These are phyloP conservation scores for Corchorus capsularis DNA, from an alignment of 345 rosid genomes.

Conservation along the genomic window DNA sequence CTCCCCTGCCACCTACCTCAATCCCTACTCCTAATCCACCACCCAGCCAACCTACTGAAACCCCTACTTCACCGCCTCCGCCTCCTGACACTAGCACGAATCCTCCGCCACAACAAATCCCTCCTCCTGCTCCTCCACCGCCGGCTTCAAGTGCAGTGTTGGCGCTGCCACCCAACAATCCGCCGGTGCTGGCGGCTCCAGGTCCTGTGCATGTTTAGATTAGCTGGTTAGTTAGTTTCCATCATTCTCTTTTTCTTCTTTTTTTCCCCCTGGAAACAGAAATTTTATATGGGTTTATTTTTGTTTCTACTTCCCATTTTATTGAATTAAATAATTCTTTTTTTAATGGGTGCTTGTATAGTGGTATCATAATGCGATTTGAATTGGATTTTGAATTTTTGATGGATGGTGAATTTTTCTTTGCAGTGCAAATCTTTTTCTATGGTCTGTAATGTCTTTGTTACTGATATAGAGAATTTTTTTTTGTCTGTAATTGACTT, in stretches of 20 bases:
- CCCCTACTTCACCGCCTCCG: conserved; percentile 39
- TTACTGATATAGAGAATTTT: not conserved
- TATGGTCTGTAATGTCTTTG: not conserved
- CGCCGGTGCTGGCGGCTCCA: conserved; percentile 51
- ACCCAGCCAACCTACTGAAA: conserved; percentile 18
- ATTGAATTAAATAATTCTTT: not conserved
- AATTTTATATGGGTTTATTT: not conserved
- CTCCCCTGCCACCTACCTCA: conserved; percentile 29
- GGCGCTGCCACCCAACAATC: conserved; percentile 59
- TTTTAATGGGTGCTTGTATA: not conserved
- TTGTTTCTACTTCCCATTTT: not conserved
- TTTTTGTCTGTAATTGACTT: not conserved
- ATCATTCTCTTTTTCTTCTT: not conserved
- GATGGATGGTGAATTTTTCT: not conserved
- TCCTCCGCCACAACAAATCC: conserved; percentile 39
- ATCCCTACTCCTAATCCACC: conserved; percentile 39
- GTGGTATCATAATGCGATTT: not conserved
- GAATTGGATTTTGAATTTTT: not conserved
- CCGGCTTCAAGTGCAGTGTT: conserved; percentile 19
- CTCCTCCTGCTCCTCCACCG: conserved; percentile 36
- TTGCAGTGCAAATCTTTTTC: not conserved
- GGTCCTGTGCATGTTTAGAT: conserved; percentile 64
- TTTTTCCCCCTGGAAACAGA: not conserved
- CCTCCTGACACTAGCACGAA: conserved; percentile 25
- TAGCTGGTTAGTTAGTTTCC: conserved; percentile 24